Evolutionary conservation across 2,329 filamentous ascomycete genomes (phyloP), one percentile per base, ranked within the genome.

Genomic region (Pyricularia sp.): DNA sequence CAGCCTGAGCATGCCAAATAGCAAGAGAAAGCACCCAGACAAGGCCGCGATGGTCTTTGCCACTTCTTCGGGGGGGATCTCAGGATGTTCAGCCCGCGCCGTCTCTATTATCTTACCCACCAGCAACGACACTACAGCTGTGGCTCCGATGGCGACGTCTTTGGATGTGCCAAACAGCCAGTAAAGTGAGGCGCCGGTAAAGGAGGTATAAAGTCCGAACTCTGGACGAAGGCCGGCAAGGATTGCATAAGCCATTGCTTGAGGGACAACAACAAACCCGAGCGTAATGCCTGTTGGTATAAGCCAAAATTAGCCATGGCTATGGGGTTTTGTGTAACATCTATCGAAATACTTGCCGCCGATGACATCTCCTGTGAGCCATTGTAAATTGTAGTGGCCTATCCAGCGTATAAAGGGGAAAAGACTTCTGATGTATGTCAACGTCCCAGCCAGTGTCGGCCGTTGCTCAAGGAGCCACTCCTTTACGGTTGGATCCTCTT

Each of bases 91-190:
- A 9, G 76, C 74, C 14, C 77, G 73, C 30, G 84, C 79, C 20
- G 78, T 74, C 33, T 74, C 72, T 25, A 84, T 74, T 65, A 83
- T 80, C 70, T 82, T 81, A 17, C 83, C 83, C 14, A 83, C 81
- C 7, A 85, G 79, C 23, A 83, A 79, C 4, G 83, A 85, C 66
- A 83, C 82, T 42, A 85, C 80, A 12, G 83, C 83, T 2, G 83
- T 83, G 61, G 83, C 91, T 26, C 91, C 91, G 69, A 94, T 93
- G 17, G 91, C 92, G 75, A 94, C 93, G 76, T 94, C 92, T 75
- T 93, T 94, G 6, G 92, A 94, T 0, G 91, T 94, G 55, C 90
- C 92, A 75, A 94, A 94, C 70, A 93, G 85, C 91, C 91, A 94
- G 79, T 94, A 94, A 67, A 93, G 83, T 68, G 92, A 79, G 33